Conservation (phyloP, 305 asterid species). For the Nicotiana rustica region DNA sequence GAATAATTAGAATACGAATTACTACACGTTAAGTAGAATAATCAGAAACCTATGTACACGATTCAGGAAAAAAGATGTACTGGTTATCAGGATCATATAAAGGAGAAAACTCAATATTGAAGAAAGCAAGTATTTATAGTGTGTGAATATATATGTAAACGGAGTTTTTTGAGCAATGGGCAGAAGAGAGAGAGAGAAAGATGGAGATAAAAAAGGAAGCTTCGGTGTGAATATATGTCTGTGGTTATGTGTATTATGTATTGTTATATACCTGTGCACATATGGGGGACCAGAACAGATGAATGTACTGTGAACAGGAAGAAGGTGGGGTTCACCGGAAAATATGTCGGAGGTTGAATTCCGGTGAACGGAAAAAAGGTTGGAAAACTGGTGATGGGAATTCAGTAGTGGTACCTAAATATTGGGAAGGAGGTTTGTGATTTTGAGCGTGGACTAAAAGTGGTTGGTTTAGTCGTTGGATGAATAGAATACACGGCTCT, state of each 20-base stretch:
- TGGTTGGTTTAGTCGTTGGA: conserved; percentile 23
- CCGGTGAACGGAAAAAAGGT: neutral
- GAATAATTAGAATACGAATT: neutral
- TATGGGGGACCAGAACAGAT: neutral
- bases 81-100: neutral
- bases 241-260: neutral
- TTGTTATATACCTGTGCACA: neutral
- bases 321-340: neutral
- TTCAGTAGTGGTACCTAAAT: neutral
- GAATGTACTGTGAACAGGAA: neutral
- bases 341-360: neutral
- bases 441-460: neutral
- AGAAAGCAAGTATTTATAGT: neutral
- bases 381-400: neutral
- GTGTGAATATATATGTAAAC: neutral
- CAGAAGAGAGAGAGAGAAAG: conserved; percentile 4
- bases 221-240: conserved; percentile 26
- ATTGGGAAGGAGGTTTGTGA: neutral
- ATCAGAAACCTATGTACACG: neutral
- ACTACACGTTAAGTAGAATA: neutral
- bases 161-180: neutral
- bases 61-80: neutral
- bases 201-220: neutral
- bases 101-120: neutral
- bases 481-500: neutral